Percentiles rank a stretch among this genome's conserved stretches.
These are phyloP conservation scores for Syncephalastrum sp. DNA, from an alignment of 371 early-diverging fungal species.

Conservation along the genomic window DNA sequence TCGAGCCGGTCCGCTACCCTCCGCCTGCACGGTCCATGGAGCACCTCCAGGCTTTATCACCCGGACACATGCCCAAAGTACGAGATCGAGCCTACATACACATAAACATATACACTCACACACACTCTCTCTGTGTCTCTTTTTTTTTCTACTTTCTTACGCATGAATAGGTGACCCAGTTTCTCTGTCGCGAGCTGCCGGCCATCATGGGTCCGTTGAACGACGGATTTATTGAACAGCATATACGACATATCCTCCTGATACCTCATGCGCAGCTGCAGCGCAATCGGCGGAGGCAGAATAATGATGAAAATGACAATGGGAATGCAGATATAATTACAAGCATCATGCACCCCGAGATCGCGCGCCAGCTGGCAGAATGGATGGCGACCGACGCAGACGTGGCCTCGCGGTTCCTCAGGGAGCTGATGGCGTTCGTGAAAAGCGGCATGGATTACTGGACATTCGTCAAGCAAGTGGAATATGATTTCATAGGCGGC, in stretches of 20 bases:
- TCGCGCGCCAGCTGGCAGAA: slow-evolving; percentile 24
- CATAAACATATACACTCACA: too few species aligned
- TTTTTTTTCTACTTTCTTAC: too few species aligned
- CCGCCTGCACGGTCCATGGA: slow-evolving; percentile 18
- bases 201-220: slow-evolving; percentile 21
- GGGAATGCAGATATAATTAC: slow-evolving; percentile 1
- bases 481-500: slow-evolving; percentile 5
- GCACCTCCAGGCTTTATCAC: slow-evolving; percentile 19
- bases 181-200: slow-evolving; percentile 32
- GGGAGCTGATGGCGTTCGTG: slow-evolving; percentile 35
- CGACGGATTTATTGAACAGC: slow-evolving; percentile 29
- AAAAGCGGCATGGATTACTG: slow-evolving; percentile 34
- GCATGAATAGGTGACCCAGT: slow-evolving; percentile 16
- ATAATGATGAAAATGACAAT: slow-evolving; percentile 13
- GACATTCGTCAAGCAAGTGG: slow-evolving; percentile 25
- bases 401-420: slow-evolving; percentile 22
- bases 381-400: slow-evolving; percentile 23
- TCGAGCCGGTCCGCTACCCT: slow-evolving; percentile 15
- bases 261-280: slow-evolving; percentile 24
- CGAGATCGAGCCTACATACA: too few species aligned
- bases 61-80: slow-evolving; percentile 42
- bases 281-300: neutral
- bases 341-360: slow-evolving; percentile 13
- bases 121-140: too few species aligned
- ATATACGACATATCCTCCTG: slow-evolving; percentile 28